phyloP scores from a whole-genome alignment of 441 rosid genomes.

The Theobroma grandiflorum region DNA sequence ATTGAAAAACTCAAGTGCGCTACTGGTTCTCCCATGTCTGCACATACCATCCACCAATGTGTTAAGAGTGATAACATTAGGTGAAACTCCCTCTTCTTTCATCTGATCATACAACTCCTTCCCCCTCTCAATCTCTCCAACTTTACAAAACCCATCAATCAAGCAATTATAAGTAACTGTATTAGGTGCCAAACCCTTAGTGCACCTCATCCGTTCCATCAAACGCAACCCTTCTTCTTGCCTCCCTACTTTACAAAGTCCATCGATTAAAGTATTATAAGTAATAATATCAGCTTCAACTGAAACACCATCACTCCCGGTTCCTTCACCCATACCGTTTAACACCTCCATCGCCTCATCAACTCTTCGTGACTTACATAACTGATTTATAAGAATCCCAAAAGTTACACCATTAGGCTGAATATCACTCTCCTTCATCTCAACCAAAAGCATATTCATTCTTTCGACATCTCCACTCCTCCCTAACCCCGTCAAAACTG shows the following conservation, averaged over 20 bases:
- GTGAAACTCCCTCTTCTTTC: constrained; percentile 54
- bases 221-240: constrained; percentile 68
- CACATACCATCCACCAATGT: constrained; percentile 76
- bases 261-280: constrained; percentile 75
- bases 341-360: constrained; percentile 72
- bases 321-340: constrained; percentile 48
- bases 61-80: constrained; percentile 63
- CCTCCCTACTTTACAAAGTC: constrained; percentile 81
- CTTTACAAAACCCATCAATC: constrained; percentile 74
- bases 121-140: constrained; percentile 66
- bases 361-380: constrained; percentile 68
- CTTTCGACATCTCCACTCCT: constrained; percentile 50
- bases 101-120: constrained; percentile 61
- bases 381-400: constrained; percentile 64
- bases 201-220: constrained; percentile 60
- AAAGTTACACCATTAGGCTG: constrained; percentile 63
- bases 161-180: constrained; percentile 72
- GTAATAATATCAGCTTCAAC: constrained; percentile 69
- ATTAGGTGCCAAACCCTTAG: constrained; percentile 50
- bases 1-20: constrained; percentile 54
- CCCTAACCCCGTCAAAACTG: constrained; percentile 64
- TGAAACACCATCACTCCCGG: constrained; percentile 41
- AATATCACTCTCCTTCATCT: constrained; percentile 65
- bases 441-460: constrained; percentile 58
- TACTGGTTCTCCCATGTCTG: constrained; percentile 58